A percentile compares a stretch with the other conserved stretches of the same genome.
phyloP scores from a whole-genome alignment of 2,329 filamentous ascomycete species.

The Aspergillus caelatus region DNA sequence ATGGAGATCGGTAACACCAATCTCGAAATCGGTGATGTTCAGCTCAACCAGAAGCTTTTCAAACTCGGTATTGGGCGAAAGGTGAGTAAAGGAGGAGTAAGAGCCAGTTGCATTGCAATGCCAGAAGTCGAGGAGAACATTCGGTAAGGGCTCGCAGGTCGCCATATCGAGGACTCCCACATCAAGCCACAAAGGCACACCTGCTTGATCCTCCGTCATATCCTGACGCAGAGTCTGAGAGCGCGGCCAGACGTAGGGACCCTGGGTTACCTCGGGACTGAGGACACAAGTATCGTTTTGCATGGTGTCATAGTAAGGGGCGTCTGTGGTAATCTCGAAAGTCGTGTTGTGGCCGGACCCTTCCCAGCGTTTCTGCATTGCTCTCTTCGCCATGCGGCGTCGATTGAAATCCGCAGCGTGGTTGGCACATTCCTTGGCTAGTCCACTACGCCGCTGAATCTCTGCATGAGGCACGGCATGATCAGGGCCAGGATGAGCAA shows the following conservation, averaged over 20 bases:
- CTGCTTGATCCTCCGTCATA: conserved; percentile 38
- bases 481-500: conserved; percentile 9
- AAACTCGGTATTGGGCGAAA: conserved; percentile 35
- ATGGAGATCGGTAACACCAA: conserved; percentile 22
- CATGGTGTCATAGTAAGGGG: conserved; percentile 23
- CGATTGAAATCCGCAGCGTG: conserved; percentile 4
- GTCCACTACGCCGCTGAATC: conserved; percentile 3
- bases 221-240: conserved; percentile 45
- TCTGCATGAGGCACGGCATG: neutral
- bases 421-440: conserved; percentile 8
- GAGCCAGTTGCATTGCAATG: conserved; percentile 48
- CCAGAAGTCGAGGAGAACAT: conserved; percentile 47
- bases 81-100: conserved; percentile 34
- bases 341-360: neutral
- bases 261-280: conserved; percentile 40
- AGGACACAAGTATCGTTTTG: conserved; percentile 37
- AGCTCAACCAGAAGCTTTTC: conserved; percentile 28
- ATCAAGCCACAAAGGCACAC: conserved; percentile 47
- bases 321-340: conserved; percentile 9
- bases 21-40: conserved; percentile 30
- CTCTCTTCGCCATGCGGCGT: conserved; percentile 5
- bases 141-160: conserved; percentile 42
- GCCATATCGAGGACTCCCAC: conserved; percentile 47
- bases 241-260: conserved; percentile 39
- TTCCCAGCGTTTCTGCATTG: conserved; percentile 4